These are phyloP conservation scores for Phytophthora meadii DNA, from an alignment of 352 stramenopile genomes.

Conservation along the genomic window DNA sequence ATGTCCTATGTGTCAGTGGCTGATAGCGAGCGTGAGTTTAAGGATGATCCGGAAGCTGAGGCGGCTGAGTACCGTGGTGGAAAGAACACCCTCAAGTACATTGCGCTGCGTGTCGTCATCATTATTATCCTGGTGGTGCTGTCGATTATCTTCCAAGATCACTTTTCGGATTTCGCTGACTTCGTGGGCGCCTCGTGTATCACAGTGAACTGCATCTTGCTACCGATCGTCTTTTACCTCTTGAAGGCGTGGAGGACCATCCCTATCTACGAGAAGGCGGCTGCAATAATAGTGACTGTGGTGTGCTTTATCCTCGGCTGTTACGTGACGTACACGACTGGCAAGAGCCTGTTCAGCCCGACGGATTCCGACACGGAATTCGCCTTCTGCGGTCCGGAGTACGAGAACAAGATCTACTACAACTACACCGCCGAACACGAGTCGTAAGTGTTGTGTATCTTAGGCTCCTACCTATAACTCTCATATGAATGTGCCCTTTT, in stretches of 20 bases:
- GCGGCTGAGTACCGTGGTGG: slow-evolving; percentile 47
- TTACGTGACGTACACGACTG: slow-evolving; percentile 30
- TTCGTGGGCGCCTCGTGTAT: slow-evolving; percentile 50
- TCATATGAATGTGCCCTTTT: neutral
- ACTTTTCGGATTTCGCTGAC: slow-evolving; percentile 46
- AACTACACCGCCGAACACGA: slow-evolving; percentile 36
- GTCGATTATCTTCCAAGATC: slow-evolving; percentile 42
- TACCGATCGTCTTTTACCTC: slow-evolving; percentile 50
- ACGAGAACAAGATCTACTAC: slow-evolving; percentile 46
- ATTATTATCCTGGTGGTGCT: slow-evolving; percentile 45
- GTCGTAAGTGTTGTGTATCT: neutral
- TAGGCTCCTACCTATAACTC: neutral
- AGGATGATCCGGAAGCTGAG: slow-evolving; percentile 32
- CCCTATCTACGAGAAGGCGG: slow-evolving; percentile 25
- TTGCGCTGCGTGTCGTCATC: slow-evolving; percentile 44
- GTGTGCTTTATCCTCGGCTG: slow-evolving; percentile 27
- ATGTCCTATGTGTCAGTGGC: slow-evolving; percentile 49
- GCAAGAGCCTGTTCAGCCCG: slow-evolving; percentile 28
- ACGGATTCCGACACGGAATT: slow-evolving; percentile 24
- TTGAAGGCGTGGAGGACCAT: slow-evolving; percentile 29
- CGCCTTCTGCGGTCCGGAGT: slow-evolving; percentile 37
- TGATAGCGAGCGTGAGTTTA: slow-evolving; percentile 35
- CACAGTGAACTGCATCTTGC: slow-evolving; percentile 43
- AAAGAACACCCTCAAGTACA: slow-evolving; percentile 43
- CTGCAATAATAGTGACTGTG: slow-evolving; percentile 20